phyloP scores from a whole-genome alignment of 176 grass and related monocot species.

The Paspalum notatum region DNA sequence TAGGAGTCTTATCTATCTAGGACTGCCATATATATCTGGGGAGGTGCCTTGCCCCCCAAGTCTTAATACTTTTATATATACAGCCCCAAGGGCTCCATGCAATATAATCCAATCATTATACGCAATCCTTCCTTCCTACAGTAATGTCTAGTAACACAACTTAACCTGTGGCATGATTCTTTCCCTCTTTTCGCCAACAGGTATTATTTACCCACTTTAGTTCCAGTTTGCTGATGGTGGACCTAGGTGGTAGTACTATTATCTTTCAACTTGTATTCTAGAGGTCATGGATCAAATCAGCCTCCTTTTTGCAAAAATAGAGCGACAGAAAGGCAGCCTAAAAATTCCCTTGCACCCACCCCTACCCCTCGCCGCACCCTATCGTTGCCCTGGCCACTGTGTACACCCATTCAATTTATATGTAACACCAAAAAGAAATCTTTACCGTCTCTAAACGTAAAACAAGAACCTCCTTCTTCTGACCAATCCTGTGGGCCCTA shows the following conservation, averaged over 20 bases:
- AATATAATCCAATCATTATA: no score
- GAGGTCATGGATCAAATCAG: not conserved
- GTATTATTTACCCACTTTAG: constrained; percentile 15
- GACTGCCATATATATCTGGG: no score
- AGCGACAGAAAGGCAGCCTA: not conserved
- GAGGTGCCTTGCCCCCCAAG: no score
- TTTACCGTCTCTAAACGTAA: constrained; percentile 95
- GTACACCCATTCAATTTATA: not conserved
- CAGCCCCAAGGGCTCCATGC: no score
- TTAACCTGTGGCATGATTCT: not conserved
- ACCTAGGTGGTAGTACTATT: not conserved
- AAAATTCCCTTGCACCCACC: not conserved
- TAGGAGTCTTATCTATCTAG: no score
- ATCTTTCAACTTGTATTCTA: not conserved
- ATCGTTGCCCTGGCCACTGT: not conserved
- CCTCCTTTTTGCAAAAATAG: no score
- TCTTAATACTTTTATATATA: no score
- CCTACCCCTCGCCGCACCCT: no score
- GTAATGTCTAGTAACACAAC: not conserved
- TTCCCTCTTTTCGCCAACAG: not conserved
- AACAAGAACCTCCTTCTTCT: constrained; percentile 99
- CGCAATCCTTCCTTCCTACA: no score
- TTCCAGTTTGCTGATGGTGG: not conserved
- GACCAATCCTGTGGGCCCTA: constrained; percentile 96
- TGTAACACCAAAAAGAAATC: constrained; percentile 31